Evolutionary conservation across 1,284 basidiomycete genomes (phyloP).

Genomic region (Microbotryum silenes-acaulis): DNA sequence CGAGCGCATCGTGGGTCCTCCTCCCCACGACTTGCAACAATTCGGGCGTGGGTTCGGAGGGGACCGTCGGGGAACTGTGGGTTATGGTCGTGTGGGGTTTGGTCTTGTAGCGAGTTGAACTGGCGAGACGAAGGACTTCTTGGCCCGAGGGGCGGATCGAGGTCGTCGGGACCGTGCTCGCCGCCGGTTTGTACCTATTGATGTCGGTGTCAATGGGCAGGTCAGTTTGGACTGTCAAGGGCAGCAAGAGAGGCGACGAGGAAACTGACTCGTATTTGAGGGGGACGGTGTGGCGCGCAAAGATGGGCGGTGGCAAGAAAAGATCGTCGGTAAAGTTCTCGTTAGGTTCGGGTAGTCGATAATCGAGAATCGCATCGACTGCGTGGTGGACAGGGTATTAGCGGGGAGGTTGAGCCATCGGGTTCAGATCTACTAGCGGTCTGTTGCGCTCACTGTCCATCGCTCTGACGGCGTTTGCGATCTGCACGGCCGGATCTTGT

Average conservation of each 20-base stretch:
- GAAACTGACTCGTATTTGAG: conserved; percentile 63
- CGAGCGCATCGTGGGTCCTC: background rate
- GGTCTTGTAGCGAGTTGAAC: conserved; percentile 68
- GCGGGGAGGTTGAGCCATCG: background rate
- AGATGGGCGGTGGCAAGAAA: conserved; percentile 72
- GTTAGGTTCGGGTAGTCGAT: conserved; percentile 15
- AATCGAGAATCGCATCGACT: conserved; percentile 29
- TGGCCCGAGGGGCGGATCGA: conserved; percentile 49
- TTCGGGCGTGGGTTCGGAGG: too few relatives aligned
- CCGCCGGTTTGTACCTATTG: conserved; percentile 57
- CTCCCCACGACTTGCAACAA: background rate
- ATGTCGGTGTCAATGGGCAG: background rate
- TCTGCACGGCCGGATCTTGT: conserved; percentile 58
- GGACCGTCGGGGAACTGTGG: background rate
- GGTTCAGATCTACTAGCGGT: background rate
- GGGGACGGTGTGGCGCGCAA: conserved; percentile 66
- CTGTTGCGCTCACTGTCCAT: conserved; percentile 59
- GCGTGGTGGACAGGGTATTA: background rate
- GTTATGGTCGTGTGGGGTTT: conserved; percentile 61
- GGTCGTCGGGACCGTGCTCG: background rate
- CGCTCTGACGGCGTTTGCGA: conserved; percentile 62
- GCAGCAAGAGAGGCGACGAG: background rate
- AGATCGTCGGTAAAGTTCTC: conserved; percentile 41
- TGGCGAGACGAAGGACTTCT: conserved; percentile 59
- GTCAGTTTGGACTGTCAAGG: background rate